Base-by-base conservation (phyloP, 1,284 basidiomycete genomes). In the Lignosus rhinocerotis region DNA sequence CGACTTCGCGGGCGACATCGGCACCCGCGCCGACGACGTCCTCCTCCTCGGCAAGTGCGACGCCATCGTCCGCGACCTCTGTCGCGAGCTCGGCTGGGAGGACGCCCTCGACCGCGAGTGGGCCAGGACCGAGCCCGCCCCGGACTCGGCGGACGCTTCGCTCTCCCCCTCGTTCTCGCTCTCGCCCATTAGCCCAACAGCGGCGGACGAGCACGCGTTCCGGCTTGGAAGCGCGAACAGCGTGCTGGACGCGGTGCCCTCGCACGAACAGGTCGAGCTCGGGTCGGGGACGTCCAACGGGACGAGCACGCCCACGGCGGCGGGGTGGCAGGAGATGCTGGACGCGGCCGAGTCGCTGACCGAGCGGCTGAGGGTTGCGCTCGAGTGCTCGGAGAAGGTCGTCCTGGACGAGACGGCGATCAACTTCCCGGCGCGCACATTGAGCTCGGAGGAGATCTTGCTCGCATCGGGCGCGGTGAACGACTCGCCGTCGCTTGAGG, bases 11-110 rank as follows among this genome's bases (percentile, higher is more conserved):
- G 88, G 88, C 0, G 73, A 80, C 65, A 79, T 92, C 52, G 86
- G 85, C 1, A 65, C 71, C 33, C 72, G 76, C 46, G 64, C 73
- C 12, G 78, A 86, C 54, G 89, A 92, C 66, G 72, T 88, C 4
- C 71, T 88, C 32, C 72, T 86, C 1, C 75, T 90, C 1, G 87
- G 87, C 14, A 82, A 86, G 67, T 90, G 88, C 63, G 90, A 92
- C 70, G 80, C 83, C 4, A 75, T 85, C 43, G 79, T 91, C 8
- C 72, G 75, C 43, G 75, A 84, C 36, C 75, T 92, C 14, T 84
- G 82, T 66, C 73, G 72, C 58, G 81, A 80, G 65, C 80, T 92
- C n/a, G 88, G 86, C 10, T 92, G 90, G 90, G 78, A 80, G 50
- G 78, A 84, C 5, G 87, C 90, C 49, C 74, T 92, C 32, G 75